A percentile compares a stretch with the other conserved stretches of the same genome.
Evolutionary conservation across 1,284 basidiomycete genomes (phyloP).

Genomic region (Cryptococcus sp.): DNA sequence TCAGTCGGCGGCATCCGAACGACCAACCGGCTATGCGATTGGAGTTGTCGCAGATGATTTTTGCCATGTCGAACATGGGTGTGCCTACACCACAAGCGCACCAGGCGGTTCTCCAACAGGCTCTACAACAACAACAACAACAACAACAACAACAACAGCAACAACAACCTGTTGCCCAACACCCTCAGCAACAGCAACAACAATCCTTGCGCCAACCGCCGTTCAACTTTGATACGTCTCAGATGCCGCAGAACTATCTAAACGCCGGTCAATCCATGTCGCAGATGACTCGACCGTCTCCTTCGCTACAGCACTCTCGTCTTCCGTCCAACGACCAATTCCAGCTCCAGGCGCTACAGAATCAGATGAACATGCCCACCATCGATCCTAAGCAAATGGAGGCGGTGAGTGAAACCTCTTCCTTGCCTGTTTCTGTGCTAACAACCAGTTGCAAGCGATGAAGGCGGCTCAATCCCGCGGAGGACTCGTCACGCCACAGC

Average conservation of each 20-base stretch:
- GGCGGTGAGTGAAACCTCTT: conserved; percentile 14
- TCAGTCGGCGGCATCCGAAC: neutral
- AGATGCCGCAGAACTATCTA: neutral
- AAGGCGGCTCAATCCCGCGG: conserved; percentile 11
- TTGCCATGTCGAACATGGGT: neutral
- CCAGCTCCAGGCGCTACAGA: conserved; percentile 1
- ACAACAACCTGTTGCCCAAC: neutral
- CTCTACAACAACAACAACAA: conserved; percentile 1
- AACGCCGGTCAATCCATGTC: neutral
- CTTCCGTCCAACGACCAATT: conserved; percentile 1
- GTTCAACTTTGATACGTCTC: neutral
- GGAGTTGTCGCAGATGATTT: neutral
- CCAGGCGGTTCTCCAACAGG: neutral
- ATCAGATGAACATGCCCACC: neutral
- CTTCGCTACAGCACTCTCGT: conserved; percentile 3
- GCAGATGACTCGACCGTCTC: conserved; percentile 1
- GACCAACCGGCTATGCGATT: neutral
- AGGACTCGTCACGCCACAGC: conserved; percentile 12
- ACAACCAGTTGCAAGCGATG: conserved; percentile 15
- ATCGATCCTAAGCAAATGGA: conserved; percentile 17
- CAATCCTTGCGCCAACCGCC: conserved; percentile 1
- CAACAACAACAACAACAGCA: neutral
- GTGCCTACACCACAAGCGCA: neutral
- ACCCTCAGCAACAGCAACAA: neutral
- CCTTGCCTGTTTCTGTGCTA: neutral